phyloP scores from a whole-genome alignment of 148 eudicot genomes.

The Nepenthes gracilis region DNA sequence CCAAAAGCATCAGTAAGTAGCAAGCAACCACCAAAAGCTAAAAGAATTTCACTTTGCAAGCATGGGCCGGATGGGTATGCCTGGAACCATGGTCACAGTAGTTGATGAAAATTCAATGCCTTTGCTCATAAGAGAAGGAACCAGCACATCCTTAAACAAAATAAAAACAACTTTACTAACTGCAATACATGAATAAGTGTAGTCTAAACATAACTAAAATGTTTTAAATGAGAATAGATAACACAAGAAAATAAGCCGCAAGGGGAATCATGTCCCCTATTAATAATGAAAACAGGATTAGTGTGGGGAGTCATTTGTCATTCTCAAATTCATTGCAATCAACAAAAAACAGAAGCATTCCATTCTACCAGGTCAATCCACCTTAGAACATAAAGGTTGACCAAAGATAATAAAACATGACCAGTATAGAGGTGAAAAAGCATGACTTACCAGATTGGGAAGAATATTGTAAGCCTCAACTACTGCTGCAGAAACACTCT shows the following conservation, averaged over 20 bases:
- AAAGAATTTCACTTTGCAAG: conserved; percentile 65
- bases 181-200: background rate
- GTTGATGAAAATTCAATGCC: conserved; percentile 67
- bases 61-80: conserved; percentile 94
- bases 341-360: too few relatives aligned
- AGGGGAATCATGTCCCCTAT: background rate
- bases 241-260: background rate
- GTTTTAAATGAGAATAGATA: background rate
- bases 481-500: conserved; percentile 66
- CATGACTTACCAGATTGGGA: conserved; percentile 65
- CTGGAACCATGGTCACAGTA: conserved; percentile 75
- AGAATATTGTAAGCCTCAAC: conserved; percentile 82
- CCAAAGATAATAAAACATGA: too few relatives aligned
- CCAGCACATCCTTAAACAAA: conserved; percentile 62
- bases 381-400: too few relatives aligned
- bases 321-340: too few relatives aligned
- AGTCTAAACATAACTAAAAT: background rate
- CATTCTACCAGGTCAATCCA: too few relatives aligned
- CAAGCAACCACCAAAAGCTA: background rate
- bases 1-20: background rate
- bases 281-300: background rate
- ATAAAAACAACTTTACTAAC: conserved; percentile 2
- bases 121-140: conserved; percentile 77
- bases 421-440: background rate
- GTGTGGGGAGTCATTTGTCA: background rate